Evolutionary conservation across 2,329 filamentous ascomycete species (phyloP).

Genomic region (Reticulascus tulasneorum): DNA sequence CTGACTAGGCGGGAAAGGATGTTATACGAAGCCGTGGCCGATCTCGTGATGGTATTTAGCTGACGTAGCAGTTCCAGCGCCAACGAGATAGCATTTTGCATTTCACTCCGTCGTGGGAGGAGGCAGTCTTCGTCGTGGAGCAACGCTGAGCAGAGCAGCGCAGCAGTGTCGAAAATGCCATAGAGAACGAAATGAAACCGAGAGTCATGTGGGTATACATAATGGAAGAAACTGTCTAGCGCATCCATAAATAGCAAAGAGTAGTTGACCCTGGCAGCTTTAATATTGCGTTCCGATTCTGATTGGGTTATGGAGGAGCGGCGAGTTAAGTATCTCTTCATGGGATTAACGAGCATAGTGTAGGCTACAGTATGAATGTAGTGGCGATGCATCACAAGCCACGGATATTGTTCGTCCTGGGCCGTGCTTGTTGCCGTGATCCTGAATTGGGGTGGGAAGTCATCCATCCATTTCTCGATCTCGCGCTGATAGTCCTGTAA

Average conservation of each 20-base stretch:
- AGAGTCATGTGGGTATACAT: conserved; percentile 39
- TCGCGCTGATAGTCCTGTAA: conserved; percentile 26
- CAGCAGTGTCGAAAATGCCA: conserved; percentile 47
- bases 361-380: conserved; percentile 41
- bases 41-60: conserved; percentile 24
- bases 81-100: conserved; percentile 34
- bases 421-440: conserved; percentile 35
- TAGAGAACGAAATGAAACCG: conserved; percentile 48
- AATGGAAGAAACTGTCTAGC: conserved; percentile 36
- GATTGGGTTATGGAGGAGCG: too few relatives aligned
- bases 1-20: too few relatives aligned
- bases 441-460: conserved; percentile 36
- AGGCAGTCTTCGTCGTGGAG: conserved; percentile 41
- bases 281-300: too few relatives aligned
- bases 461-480: conserved; percentile 37
- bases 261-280: conserved; percentile 40
- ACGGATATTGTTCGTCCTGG: conserved; percentile 35
- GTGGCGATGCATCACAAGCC: conserved; percentile 41
- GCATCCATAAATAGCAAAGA: conserved; percentile 37
- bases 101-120: conserved; percentile 35
- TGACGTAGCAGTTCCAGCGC: conserved; percentile 30
- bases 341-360: conserved; percentile 40
- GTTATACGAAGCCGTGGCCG: conserved; percentile 26
- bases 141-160: conserved; percentile 46
- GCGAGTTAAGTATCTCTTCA: conserved; percentile 37